Conservation (phyloP, 495 filamentous ascomycete genomes). For the Penicillium mononematosum region DNA sequence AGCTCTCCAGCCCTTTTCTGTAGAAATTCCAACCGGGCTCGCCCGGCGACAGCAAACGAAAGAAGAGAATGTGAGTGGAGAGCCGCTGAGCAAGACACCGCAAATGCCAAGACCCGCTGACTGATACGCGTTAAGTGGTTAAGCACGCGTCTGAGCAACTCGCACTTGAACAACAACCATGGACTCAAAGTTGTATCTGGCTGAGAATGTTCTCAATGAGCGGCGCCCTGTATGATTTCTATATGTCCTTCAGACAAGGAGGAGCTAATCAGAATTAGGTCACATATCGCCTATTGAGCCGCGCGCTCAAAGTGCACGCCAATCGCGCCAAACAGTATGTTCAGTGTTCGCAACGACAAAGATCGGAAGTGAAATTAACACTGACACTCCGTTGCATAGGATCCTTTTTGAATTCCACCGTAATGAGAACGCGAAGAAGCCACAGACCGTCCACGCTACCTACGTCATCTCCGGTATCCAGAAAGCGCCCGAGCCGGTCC, state of each 20-base stretch:
- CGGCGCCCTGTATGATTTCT: constrained; percentile 60
- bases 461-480: constrained; percentile 75
- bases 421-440: constrained; percentile 73
- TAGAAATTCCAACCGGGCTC: not conserved
- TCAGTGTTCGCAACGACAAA: not conserved
- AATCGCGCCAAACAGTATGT: constrained; percentile 79
- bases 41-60: not conserved
- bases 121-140: constrained; percentile 54
- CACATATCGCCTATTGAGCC: constrained; percentile 79
- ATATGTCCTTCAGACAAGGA: not conserved
- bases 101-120: constrained; percentile 46
- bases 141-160: constrained; percentile 37
- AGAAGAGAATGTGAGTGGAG: constrained; percentile 19
- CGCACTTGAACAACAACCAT: constrained; percentile 20
- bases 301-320: constrained; percentile 75
- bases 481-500: constrained; percentile 30
- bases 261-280: constrained; percentile 51
- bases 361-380: not conserved
- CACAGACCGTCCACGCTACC: constrained; percentile 75
- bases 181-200: constrained; percentile 69
- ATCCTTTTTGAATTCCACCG: constrained; percentile 90
- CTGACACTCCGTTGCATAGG: constrained; percentile 40
- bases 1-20: not conserved
- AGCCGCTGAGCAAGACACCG: not conserved
- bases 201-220: constrained; percentile 73